These are phyloP conservation scores for Phytophthora citrophthora DNA, from an alignment of 352 stramenopile genomes.

Conservation along the genomic window DNA sequence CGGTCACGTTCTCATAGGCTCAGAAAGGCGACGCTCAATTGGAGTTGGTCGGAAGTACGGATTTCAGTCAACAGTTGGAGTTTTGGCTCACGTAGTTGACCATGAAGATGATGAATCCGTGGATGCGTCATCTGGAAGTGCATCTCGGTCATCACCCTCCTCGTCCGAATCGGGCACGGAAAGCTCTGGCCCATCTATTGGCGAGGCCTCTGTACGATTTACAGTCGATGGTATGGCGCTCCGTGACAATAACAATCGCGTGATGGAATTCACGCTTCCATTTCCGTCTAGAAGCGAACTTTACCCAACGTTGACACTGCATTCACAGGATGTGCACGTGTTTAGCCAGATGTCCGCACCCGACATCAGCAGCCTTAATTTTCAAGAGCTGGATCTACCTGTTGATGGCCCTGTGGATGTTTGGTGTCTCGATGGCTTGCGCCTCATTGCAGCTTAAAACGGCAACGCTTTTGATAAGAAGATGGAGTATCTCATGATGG, in stretches of 20 bases:
- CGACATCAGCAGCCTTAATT: conserved; percentile 63
- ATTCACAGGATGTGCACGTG: conserved; percentile 82
- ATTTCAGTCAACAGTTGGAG: conserved; percentile 74
- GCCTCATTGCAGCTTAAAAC: conserved; percentile 36
- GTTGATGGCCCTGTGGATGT: conserved; percentile 46
- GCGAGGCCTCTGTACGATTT: conserved; percentile 67
- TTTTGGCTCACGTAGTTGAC: conserved; percentile 70
- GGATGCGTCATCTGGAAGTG: conserved; percentile 10
- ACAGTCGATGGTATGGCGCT: conserved; percentile 74
- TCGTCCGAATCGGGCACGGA: conserved; percentile 15
- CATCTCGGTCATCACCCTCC: conserved; percentile 9
- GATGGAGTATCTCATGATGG: conserved; percentile 17
- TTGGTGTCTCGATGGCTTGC: conserved; percentile 78
- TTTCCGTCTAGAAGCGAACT: conserved; percentile 73
- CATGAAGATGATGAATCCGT: conserved; percentile 27
- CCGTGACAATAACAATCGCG: conserved; percentile 52
- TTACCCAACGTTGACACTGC: conserved; percentile 84
- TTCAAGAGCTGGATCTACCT: conserved; percentile 56
- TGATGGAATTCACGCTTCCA: conserved; percentile 66
- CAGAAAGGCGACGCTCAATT: conserved; percentile 61
- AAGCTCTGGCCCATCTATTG: conserved; percentile 21
- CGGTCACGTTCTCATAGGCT: conserved; percentile 75
- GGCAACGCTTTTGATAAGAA: conserved; percentile 15
- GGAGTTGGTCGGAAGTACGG: conserved; percentile 61
- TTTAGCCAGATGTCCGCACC: conserved; percentile 81